Percentiles rank a stretch among this genome's conserved stretches.
These are phyloP conservation scores for Xylaria curta DNA, from an alignment of 495 filamentous ascomycete species.

Conservation along the genomic window DNA sequence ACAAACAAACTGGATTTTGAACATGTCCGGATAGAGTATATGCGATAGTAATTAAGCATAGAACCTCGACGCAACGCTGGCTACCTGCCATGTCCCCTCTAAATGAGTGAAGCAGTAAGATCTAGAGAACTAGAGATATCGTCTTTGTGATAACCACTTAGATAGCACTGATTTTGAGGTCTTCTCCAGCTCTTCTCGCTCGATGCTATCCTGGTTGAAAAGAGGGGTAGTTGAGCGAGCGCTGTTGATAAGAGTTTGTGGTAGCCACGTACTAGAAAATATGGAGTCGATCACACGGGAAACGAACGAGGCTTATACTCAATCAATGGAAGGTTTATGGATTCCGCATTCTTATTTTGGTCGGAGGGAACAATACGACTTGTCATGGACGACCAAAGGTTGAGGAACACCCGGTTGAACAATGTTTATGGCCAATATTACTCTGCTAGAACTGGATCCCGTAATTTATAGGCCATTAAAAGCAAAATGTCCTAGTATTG, in stretches of 20 bases:
- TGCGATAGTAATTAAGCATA: conserved; percentile 20
- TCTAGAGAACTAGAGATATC: neutral
- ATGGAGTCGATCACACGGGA: neutral
- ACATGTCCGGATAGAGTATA: conserved; percentile 2
- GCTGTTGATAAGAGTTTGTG: neutral
- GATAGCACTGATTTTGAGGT: neutral
- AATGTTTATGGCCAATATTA: neutral
- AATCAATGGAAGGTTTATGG: neutral
- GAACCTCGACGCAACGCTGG: neutral
- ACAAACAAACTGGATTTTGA: neutral
- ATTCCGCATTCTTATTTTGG: too few species aligned
- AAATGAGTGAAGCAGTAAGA: neutral
- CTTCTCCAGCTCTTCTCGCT: neutral
- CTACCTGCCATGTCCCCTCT: too few species aligned
- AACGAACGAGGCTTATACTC: neutral
- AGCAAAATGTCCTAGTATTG: neutral
- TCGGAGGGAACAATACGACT: too few species aligned
- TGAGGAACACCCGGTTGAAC: neutral
- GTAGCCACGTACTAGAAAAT: neutral
- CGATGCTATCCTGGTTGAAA: neutral
- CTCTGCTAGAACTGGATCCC: neutral
- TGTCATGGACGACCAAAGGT: neutral
- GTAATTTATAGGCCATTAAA: neutral
- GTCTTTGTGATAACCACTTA: neutral
- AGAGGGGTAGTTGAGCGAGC: neutral